phyloP scores from a whole-genome alignment of 1,284 basidiomycete species.

The Ceratobasidium sp. region DNA sequence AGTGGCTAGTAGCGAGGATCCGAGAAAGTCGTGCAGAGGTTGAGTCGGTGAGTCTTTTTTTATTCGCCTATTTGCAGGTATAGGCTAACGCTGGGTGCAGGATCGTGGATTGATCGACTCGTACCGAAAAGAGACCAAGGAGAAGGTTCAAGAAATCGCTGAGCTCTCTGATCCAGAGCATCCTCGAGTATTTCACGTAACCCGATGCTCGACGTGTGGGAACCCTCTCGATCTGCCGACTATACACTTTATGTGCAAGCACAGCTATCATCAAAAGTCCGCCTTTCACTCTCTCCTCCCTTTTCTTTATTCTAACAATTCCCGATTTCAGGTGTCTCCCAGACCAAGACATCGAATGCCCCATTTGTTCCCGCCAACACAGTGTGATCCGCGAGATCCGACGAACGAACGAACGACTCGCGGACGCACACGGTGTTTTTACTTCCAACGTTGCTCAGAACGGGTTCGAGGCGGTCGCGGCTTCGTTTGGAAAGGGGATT shows the following conservation, averaged over 20 bases:
- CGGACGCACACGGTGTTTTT: constrained; percentile 92
- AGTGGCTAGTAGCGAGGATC: constrained; percentile 88
- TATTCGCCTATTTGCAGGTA: not conserved
- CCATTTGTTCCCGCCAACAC: constrained; percentile 87
- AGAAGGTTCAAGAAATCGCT: constrained; percentile 84
- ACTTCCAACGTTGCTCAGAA: constrained; percentile 86
- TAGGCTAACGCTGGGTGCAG: constrained; percentile 60
- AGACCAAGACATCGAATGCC: constrained; percentile 91
- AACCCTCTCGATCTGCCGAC: constrained; percentile 92
- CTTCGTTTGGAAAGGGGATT: constrained; percentile 83
- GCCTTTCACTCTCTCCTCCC: constrained; percentile 49
- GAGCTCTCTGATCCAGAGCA: constrained; percentile 82
- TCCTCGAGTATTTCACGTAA: constrained; percentile 93
- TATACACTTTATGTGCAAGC: constrained; percentile 98
- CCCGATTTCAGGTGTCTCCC: constrained; percentile 75
- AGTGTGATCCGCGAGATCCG: constrained; percentile 91
- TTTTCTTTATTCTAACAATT: constrained; percentile 10
- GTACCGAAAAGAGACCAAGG: constrained; percentile 87
- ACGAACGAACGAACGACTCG: constrained; percentile 84
- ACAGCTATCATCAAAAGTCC: constrained; percentile 94
- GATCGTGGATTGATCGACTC: constrained; percentile 88
- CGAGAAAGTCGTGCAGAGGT: constrained; percentile 81
- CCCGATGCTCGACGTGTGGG: constrained; percentile 88
- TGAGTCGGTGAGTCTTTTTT: constrained; percentile 71
- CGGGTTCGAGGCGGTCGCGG: constrained; percentile 85